phyloP scores from a whole-genome alignment of 148 eudicot species.

The Rhododendron mucronatum region DNA sequence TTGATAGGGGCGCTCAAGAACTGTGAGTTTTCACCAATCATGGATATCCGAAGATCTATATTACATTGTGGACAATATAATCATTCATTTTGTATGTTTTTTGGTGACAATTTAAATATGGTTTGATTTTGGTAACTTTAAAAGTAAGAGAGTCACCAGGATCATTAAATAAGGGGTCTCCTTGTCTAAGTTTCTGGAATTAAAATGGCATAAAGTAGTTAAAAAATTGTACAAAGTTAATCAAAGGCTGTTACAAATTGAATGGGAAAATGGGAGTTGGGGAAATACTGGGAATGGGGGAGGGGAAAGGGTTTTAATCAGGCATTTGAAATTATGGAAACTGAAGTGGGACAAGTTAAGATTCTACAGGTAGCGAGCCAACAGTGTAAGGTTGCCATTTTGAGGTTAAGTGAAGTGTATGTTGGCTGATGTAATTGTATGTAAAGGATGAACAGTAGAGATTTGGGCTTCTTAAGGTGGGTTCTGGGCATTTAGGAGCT shows the following conservation, averaged over 20 bases:
- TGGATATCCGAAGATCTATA: neutral
- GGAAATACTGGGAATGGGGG: neutral
- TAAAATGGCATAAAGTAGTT: neutral
- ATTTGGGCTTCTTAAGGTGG: neutral
- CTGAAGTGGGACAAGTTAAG: neutral
- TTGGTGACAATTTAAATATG: neutral
- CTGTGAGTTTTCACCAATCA: neutral
- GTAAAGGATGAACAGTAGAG: neutral
- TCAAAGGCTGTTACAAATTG: neutral
- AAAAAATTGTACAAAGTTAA: neutral
- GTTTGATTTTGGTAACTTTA: neutral
- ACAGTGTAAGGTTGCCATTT: neutral
- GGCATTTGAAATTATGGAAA: neutral
- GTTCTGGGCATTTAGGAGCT: neutral
- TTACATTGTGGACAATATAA: neutral
- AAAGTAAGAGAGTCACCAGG: neutral
- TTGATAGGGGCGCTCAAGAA: neutral
- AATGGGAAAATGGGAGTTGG: neutral
- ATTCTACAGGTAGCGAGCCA: neutral
- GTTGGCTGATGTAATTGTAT: neutral
- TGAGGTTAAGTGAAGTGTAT: neutral
- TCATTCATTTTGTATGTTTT: neutral
- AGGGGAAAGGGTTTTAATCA: neutral
- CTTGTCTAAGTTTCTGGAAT: neutral
- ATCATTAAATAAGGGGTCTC: neutral